Conservation (phyloP, 345 rosid species). For the Dovyalis caffra region DNA sequence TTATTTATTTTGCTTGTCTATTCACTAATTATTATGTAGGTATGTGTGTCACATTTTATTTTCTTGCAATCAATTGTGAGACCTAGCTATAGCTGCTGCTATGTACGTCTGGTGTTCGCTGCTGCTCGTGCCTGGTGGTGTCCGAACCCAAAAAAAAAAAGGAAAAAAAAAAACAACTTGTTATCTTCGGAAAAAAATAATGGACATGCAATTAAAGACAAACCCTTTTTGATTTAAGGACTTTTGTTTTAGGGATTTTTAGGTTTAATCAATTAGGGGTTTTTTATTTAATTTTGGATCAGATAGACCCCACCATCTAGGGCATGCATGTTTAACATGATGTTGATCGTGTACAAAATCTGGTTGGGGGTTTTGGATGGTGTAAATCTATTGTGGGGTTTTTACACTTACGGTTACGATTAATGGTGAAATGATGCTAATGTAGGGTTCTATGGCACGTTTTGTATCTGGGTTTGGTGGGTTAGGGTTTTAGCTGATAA, state of each 20-base stretch:
- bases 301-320: slow-evolving; percentile 16
- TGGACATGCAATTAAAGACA: background rate
- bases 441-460: background rate
- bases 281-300: background rate
- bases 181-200: background rate
- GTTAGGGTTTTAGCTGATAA: slow-evolving; percentile 23
- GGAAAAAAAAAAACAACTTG: background rate
- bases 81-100: slow-evolving; percentile 10
- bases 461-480: slow-evolving; percentile 13
- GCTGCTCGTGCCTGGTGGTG: background rate
- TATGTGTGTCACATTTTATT: slow-evolving; percentile 7
- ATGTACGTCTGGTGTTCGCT: background rate
- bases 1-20: background rate
- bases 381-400: background rate
- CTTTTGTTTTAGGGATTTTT: background rate
- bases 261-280: background rate
- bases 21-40: background rate
- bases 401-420: background rate
- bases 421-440: slow-evolving; percentile 6
- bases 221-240: slow-evolving; percentile 11
- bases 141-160: background rate
- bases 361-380: slow-evolving; percentile 15
- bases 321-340: slow-evolving; percentile 6
- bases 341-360: slow-evolving; percentile 8
- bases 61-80: slow-evolving; percentile 3